Conservation (phyloP, 2,329 filamentous ascomycete genomes). For the Trichoderma lentiforme region DNA sequence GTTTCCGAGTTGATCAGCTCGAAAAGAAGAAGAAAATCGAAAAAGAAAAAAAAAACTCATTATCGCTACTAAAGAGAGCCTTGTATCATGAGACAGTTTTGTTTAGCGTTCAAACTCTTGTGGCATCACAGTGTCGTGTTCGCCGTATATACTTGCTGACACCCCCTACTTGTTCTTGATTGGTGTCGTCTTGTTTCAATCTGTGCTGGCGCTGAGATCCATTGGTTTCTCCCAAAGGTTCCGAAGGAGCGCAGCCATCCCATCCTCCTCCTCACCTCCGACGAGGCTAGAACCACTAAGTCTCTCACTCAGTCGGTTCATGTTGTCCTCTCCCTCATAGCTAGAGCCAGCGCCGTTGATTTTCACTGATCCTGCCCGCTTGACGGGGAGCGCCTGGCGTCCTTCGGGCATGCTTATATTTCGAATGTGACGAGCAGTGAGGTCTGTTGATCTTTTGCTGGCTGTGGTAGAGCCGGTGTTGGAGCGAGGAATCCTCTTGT, state of each 20-base stretch:
- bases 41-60: background rate
- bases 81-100: background rate
- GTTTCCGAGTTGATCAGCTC: background rate
- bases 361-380: constrained; percentile 36
- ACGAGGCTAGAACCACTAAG: constrained; percentile 50
- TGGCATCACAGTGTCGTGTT: background rate
- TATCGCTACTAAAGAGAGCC: background rate
- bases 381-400: constrained; percentile 30
- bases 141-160: background rate
- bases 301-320: constrained; percentile 37
- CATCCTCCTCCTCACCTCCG: constrained; percentile 49
- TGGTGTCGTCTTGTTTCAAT: background rate
- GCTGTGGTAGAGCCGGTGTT: constrained; percentile 36
- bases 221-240: constrained; percentile 61
- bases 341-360: constrained; percentile 42
- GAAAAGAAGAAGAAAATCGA: background rate
- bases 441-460: constrained; percentile 34
- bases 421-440: constrained; percentile 34
- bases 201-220: constrained; percentile 52
- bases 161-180: background rate
- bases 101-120: background rate
- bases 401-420: constrained; percentile 39
- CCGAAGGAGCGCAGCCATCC: constrained; percentile 49
- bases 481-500: constrained; percentile 45
- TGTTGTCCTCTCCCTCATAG: constrained; percentile 48